Percentiles rank a stretch among this genome's conserved stretches.
Evolutionary conservation across 1,284 basidiomycete species (phyloP).

Genomic region (Puccinia horiana): DNA sequence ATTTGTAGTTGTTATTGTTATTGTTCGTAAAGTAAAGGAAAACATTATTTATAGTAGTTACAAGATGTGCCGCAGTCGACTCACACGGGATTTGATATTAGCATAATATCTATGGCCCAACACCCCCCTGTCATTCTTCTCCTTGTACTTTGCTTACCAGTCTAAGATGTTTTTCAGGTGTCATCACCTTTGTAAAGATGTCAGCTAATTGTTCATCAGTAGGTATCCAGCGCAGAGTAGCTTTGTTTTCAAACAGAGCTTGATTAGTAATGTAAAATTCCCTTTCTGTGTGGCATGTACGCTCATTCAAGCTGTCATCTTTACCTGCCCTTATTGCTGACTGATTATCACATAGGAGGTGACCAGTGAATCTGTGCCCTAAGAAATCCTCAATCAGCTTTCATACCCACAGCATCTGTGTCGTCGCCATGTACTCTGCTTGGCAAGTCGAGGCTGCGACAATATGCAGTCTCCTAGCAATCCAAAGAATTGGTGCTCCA

Average conservation of each 20-base stretch:
- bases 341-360: constrained; percentile 9
- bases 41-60: no score
- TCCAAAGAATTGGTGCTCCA: not conserved
- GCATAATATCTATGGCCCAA: no score
- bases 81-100: no score
- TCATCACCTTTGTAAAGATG: constrained; percentile 6
- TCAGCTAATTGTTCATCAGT: not conserved
- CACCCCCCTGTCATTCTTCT: no score
- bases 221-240: not conserved
- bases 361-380: not conserved
- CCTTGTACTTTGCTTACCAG: not conserved
- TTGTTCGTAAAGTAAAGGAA: no score
- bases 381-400: constrained; percentile 8
- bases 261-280: constrained; percentile 17
- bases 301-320: constrained; percentile 7
- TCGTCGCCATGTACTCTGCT: constrained; percentile 21
- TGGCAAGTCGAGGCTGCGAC: not conserved
- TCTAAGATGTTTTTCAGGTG: not conserved
- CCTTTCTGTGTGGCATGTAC: not conserved
- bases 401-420: not conserved
- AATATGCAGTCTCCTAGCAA: not conserved
- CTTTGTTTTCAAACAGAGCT: not conserved
- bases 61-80: no score
- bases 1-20: no score
- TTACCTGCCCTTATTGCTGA: not conserved